phyloP scores from a whole-genome alignment of 495 filamentous ascomycete genomes.

The Aspergillus leporis region DNA sequence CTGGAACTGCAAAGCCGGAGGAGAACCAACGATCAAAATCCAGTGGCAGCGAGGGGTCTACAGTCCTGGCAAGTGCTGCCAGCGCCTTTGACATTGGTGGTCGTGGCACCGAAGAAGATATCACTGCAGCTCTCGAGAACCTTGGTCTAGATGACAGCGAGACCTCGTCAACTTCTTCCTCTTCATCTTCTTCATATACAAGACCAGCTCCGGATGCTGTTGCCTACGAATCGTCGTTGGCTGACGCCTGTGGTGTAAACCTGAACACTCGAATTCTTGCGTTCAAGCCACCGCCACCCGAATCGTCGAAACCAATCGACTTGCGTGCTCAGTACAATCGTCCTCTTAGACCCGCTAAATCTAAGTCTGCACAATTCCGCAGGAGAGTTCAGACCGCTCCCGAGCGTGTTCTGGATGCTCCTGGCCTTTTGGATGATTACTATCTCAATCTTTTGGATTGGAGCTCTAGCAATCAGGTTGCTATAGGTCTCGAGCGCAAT shows the following conservation, averaged over 20 bases:
- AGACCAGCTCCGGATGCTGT: constrained; percentile 82
- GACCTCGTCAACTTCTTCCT: constrained; percentile 27
- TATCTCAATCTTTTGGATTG: constrained; percentile 98
- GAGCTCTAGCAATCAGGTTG: constrained; percentile 96
- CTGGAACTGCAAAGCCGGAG: constrained; percentile 77
- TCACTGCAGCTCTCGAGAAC: constrained; percentile 74
- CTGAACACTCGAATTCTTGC: constrained; percentile 95
- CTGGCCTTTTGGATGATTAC: constrained; percentile 95
- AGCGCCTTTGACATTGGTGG: constrained; percentile 65
- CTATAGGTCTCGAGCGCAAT: constrained; percentile 93
- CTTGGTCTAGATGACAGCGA: constrained; percentile 70
- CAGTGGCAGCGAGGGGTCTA: constrained; percentile 65
- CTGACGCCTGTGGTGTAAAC: constrained; percentile 87
- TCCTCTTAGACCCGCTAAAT: constrained; percentile 76
- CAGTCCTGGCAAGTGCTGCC: constrained; percentile 67
- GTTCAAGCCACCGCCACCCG: constrained; percentile 95
- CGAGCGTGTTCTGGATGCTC: constrained; percentile 96
- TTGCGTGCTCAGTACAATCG: constrained; percentile 97
- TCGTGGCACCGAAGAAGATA: constrained; percentile 69
- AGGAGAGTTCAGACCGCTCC: constrained; percentile 91
- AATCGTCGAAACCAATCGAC: constrained; percentile 97
- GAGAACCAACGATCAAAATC: constrained; percentile 70
- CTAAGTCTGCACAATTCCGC: constrained; percentile 76
- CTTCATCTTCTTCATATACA: constrained; percentile 52
- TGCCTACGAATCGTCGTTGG: constrained; percentile 90